phyloP scores from a whole-genome alignment of 1,139 yeast genomes.

The Debaryomyces sp. region DNA sequence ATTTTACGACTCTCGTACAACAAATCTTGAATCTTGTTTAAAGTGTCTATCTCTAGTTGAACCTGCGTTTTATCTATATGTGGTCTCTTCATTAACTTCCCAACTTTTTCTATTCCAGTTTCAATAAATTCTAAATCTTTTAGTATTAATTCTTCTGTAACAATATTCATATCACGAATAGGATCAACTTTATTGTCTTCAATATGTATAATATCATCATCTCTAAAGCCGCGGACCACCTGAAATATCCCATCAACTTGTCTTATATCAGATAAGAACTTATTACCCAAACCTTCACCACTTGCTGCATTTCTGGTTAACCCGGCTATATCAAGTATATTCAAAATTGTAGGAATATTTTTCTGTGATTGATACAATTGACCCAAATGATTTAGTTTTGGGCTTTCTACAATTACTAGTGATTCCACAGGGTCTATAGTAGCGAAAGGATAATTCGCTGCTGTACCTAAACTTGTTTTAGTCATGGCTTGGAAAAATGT shows the following conservation, averaged over 20 bases:
- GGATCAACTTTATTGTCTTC: conserved; percentile 68
- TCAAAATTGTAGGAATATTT: conserved; percentile 56
- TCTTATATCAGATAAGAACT: conserved; percentile 69
- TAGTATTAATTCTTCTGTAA: conserved; percentile 70
- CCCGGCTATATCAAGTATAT: conserved; percentile 75
- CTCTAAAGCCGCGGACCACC: conserved; percentile 66
- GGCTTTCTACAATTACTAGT: conserved; percentile 57
- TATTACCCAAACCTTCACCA: conserved; percentile 80
- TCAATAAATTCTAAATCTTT: conserved; percentile 73
- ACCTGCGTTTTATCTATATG: conserved; percentile 28
- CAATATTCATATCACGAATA: conserved; percentile 65
- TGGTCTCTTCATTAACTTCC: conserved; percentile 47
- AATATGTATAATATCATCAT: conserved; percentile 72
- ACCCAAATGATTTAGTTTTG: conserved; percentile 46
- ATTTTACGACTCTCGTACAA: conserved; percentile 64
- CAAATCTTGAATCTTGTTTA: conserved; percentile 51
- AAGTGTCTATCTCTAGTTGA: conserved; percentile 46
- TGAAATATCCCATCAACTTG: conserved; percentile 77
- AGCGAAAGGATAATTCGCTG: conserved; percentile 82
- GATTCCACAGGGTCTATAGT: conserved; percentile 78
- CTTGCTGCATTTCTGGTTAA: conserved; percentile 70
- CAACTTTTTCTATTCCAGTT: conserved; percentile 49
- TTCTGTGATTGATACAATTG: conserved; percentile 53
- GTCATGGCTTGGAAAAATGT: conserved; percentile 73
- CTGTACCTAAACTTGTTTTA: conserved; percentile 66